These are phyloP conservation scores for Aspergillus viridinutans DNA, from an alignment of 2,329 filamentous ascomycete species.

Conservation along the genomic window DNA sequence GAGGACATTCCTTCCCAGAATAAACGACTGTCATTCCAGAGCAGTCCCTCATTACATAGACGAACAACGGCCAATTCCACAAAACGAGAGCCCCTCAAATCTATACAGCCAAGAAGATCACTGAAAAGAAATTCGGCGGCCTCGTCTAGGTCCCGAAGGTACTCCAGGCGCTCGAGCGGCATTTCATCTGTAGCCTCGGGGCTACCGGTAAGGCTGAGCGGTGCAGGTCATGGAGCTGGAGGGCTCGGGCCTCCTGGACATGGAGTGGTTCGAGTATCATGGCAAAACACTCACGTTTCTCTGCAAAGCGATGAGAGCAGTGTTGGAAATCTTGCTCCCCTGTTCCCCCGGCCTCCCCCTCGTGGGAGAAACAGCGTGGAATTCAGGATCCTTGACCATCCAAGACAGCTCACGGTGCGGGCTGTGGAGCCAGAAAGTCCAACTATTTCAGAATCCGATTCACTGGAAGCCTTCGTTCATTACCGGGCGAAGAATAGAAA, in stretches of 20 bases:
- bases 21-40: conserved; percentile 27
- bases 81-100: conserved; percentile 32
- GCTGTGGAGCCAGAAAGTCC: conserved; percentile 28
- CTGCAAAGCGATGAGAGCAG: conserved; percentile 33
- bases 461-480: conserved; percentile 37
- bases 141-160: conserved; percentile 33
- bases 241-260: conserved; percentile 34
- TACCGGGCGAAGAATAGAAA: conserved; percentile 36
- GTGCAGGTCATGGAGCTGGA: conserved; percentile 40
- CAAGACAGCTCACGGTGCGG: conserved; percentile 28
- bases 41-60: conserved; percentile 26
- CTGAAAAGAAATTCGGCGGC: conserved; percentile 34
- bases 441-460: conserved; percentile 33
- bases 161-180: conserved; percentile 37
- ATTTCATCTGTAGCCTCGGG: conserved; percentile 35
- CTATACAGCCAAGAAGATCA: conserved; percentile 32
- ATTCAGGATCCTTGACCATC: conserved; percentile 5
- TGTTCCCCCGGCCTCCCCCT: conserved; percentile 34
- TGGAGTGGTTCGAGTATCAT: conserved; percentile 33
- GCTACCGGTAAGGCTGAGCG: conserved; percentile 37
- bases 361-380: conserved; percentile 24
- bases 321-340: conserved; percentile 31
- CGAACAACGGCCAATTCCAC: conserved; percentile 26
- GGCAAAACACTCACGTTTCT: conserved; percentile 34
- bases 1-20: conserved; percentile 19